Evolutionary conservation across 768 basidiomycete species (phyloP).

Genomic region (Pluteus cervinus): DNA sequence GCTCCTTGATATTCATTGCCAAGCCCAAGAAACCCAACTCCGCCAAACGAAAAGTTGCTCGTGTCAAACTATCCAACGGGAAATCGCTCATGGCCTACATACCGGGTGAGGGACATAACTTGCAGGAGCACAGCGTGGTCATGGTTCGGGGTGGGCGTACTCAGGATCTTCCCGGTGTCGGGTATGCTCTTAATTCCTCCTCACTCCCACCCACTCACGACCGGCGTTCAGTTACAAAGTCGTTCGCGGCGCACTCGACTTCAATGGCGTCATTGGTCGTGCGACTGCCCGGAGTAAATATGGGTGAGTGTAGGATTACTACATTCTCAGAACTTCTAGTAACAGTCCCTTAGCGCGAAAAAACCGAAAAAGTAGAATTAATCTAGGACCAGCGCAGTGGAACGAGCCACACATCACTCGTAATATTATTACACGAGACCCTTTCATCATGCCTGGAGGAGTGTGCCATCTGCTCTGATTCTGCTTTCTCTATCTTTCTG

Average conservation of each 20-base stretch:
- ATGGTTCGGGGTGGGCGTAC: conserved; percentile 92
- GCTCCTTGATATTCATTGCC: conserved; percentile 70
- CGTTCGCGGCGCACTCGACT: conserved; percentile 88
- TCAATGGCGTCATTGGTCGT: conserved; percentile 84
- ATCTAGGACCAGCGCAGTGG: no score
- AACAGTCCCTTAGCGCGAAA: conserved; percentile 49
- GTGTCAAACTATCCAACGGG: conserved; percentile 88
- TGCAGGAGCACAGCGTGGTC: conserved; percentile 97
- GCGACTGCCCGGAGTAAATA: conserved; percentile 84
- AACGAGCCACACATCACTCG: no score
- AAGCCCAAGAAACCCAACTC: conserved; percentile 99
- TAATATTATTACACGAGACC: no score
- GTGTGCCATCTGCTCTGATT: conserved; percentile 57
- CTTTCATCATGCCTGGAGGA: no score
- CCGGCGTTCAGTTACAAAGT: conserved; percentile 74
- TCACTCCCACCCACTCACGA: background rate
- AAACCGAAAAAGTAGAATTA: conserved; percentile 80
- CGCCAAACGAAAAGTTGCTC: conserved; percentile 93
- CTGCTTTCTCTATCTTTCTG: conserved; percentile 59
- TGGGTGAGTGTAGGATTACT: conserved; percentile 48
- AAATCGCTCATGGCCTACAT: conserved; percentile 91
- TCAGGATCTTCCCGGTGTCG: conserved; percentile 96
- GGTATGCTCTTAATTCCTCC: conserved; percentile 43
- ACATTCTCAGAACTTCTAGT: conserved; percentile 6
- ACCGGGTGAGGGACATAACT: conserved; percentile 94